These are phyloP conservation scores for Scutellaria barbata DNA, from an alignment of 257 asterid species.

Conservation along the genomic window DNA sequence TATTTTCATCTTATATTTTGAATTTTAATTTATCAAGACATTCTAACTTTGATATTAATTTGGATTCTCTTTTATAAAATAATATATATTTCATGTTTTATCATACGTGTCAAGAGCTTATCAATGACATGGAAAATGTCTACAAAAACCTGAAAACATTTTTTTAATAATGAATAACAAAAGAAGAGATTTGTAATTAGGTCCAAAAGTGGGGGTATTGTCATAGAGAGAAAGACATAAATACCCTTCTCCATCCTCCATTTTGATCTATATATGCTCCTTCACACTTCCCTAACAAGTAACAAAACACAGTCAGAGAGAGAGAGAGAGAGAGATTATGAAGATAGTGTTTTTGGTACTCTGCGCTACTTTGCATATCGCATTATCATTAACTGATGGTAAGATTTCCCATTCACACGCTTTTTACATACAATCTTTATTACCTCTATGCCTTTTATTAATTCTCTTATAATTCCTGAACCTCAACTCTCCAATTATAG, in stretches of 20 bases:
- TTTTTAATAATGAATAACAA: background rate
- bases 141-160: background rate
- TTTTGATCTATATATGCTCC: conserved; percentile 2
- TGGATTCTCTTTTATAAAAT: too few relatives aligned
- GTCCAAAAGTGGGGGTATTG: conserved; percentile 34
- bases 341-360: conserved; percentile 37
- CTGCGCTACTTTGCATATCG: conserved; percentile 34
- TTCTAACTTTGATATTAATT: too few relatives aligned
- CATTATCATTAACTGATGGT: conserved; percentile 48
- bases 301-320: background rate
- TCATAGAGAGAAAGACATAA: conserved; percentile 41
- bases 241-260: conserved; percentile 35
- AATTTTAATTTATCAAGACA: too few relatives aligned
- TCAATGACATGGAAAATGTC: background rate
- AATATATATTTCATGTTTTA: too few relatives aligned
- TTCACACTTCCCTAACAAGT: background rate
- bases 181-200: conserved; percentile 28
- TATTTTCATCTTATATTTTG: too few relatives aligned
- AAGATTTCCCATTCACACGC: conserved; percentile 14
- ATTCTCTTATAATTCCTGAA: too few relatives aligned
- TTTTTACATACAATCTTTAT: background rate
- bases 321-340: conserved; percentile 5
- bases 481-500: too few relatives aligned
- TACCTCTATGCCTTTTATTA: background rate
- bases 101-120: too few relatives aligned